phyloP scores from a whole-genome alignment of 163 green algal species.

The Volvox carteri region DNA sequence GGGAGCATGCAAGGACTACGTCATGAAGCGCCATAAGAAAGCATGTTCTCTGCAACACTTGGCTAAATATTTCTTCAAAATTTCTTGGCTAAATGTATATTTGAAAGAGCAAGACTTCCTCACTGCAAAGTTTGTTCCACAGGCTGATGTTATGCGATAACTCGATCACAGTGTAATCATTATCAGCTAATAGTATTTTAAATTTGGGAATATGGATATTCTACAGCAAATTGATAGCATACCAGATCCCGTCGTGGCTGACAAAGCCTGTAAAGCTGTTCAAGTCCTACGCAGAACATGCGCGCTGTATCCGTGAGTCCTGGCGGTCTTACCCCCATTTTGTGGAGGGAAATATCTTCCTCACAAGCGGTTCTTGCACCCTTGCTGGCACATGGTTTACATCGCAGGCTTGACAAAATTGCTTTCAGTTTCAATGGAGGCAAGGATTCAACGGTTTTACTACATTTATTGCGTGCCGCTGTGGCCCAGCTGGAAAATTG shows the following conservation, averaged over 20 bases:
- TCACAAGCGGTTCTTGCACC: too few species aligned
- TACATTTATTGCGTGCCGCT: conserved; percentile 83
- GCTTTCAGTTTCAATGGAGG: conserved; percentile 96
- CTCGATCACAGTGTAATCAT: too few species aligned
- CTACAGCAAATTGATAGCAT: conserved; percentile 18
- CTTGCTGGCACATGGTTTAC: neutral
- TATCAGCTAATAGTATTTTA: too few species aligned
- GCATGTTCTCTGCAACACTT: too few species aligned
- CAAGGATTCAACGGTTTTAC: conserved; percentile 94
- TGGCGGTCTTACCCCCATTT: neutral
- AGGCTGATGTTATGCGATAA: too few species aligned
- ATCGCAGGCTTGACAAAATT: conserved; percentile 68
- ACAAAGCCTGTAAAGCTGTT: conserved; percentile 29
- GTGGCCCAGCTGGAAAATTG: conserved; percentile 36
- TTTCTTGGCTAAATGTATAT: too few species aligned
- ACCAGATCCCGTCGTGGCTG: conserved; percentile 20
- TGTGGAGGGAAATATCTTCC: neutral
- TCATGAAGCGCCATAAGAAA: too few species aligned
- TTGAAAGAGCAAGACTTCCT: too few species aligned
- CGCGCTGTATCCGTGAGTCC: conserved; percentile 47
- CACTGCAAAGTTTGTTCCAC: too few species aligned
- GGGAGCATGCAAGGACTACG: too few species aligned
- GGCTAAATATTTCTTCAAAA: too few species aligned
- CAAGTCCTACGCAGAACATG: conserved; percentile 15
- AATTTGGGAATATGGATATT: conserved; percentile 53